phyloP scores from a whole-genome alignment of 352 stramenopile genomes.

The Globisporangium viniferum region DNA sequence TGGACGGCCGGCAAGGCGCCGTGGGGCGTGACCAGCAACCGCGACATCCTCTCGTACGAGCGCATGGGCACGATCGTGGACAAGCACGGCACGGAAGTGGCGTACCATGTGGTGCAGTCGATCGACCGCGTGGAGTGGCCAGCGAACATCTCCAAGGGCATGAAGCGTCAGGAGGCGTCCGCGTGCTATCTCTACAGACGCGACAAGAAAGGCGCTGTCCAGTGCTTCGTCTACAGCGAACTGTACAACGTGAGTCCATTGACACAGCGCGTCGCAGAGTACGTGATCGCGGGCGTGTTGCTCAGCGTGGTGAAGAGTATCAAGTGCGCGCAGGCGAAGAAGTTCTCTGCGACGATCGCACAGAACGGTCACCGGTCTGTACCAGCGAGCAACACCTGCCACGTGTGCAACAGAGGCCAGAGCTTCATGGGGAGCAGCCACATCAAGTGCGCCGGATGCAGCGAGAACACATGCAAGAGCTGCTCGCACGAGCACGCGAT shows the following conservation, averaged over 20 bases:
- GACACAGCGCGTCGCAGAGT: slow-evolving; percentile 7
- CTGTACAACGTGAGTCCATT: slow-evolving; percentile 19
- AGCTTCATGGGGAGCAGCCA: slow-evolving; percentile 1
- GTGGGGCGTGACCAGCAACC: slow-evolving; percentile 29
- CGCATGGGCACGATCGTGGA: slow-evolving; percentile 34
- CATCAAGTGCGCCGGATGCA: slow-evolving; percentile 24
- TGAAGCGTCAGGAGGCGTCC: slow-evolving; percentile 27
- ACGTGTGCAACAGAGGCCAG: background rate
- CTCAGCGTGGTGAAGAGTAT: slow-evolving; percentile 17
- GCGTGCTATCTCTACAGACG: slow-evolving; percentile 37
- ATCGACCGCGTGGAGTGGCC: slow-evolving; percentile 42
- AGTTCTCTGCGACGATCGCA: background rate
- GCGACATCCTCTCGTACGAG: slow-evolving; percentile 39
- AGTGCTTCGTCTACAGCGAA: slow-evolving; percentile 1
- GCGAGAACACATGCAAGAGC: slow-evolving; percentile 9
- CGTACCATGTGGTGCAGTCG: slow-evolving; percentile 41
- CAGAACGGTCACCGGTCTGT: slow-evolving; percentile 8
- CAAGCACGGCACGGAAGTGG: slow-evolving; percentile 28
- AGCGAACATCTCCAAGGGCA: slow-evolving; percentile 26
- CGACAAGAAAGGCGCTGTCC: background rate
- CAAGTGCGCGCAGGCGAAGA: slow-evolving; percentile 9
- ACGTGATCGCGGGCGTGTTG: slow-evolving; percentile 19
- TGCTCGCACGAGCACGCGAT: slow-evolving; percentile 23
- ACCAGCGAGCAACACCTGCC: slow-evolving; percentile 21
- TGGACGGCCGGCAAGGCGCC: slow-evolving; percentile 28